Conservation (phyloP, 108 stramenopile species). For the Seminavis robusta region DNA sequence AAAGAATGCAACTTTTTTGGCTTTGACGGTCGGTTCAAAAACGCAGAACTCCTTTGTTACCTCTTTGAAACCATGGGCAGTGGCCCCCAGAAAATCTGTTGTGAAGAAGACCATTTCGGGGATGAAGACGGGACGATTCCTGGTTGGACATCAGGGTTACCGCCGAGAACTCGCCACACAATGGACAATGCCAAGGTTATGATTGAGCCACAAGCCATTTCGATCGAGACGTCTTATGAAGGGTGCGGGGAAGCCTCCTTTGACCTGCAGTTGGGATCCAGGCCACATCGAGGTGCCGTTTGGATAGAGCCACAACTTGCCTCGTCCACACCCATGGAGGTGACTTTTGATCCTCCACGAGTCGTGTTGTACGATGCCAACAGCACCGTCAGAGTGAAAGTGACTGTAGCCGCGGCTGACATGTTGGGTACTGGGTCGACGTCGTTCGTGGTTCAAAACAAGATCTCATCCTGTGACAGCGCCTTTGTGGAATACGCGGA, state of each 20-base stretch:
- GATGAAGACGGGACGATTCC: slow-evolving; percentile 9
- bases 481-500: too few species aligned
- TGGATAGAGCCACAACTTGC: slow-evolving; percentile 2
- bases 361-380: background rate
- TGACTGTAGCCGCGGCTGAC: background rate
- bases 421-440: background rate
- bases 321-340: background rate
- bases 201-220: too few species aligned
- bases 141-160: slow-evolving; percentile 8
- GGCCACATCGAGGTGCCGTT: slow-evolving; percentile 8
- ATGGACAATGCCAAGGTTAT: slow-evolving; percentile 5
- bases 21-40: slow-evolving; percentile 10
- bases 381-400: background rate
- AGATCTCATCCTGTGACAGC: background rate
- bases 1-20: slow-evolving; percentile 9
- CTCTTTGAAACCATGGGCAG: background rate
- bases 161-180: slow-evolving; percentile 3
- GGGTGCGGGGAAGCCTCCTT: slow-evolving; percentile 31
- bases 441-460: background rate
- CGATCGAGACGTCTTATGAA: slow-evolving; percentile 30
- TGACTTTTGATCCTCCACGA: background rate
- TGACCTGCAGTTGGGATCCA: slow-evolving; percentile 1
- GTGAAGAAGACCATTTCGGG: slow-evolving; percentile 8
- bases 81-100: slow-evolving; percentile 3
- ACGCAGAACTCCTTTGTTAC: slow-evolving; percentile 1